These are phyloP conservation scores for Trypanosoma rangeli DNA, from an alignment of 208 protist genomes.

Conservation along the genomic window DNA sequence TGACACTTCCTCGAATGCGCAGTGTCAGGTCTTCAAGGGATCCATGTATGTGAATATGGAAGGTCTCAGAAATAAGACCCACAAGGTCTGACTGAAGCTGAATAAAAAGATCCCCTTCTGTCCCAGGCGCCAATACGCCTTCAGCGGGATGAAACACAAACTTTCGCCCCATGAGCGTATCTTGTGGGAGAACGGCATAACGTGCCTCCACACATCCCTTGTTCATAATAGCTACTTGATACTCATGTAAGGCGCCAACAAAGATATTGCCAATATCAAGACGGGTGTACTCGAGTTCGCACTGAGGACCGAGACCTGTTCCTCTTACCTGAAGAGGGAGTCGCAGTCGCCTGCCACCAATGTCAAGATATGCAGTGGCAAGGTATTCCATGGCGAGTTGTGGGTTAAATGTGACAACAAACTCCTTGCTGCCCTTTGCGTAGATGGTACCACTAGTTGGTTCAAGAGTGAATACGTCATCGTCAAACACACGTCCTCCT, in stretches of 20 bases:
- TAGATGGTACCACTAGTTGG: constrained; percentile 83
- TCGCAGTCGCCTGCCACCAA: constrained; percentile 60
- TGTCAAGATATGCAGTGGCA: constrained; percentile 82
- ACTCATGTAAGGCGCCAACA: constrained; percentile 92
- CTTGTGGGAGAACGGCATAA: constrained; percentile 74
- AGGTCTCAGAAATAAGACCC: constrained; percentile 88
- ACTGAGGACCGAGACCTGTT: constrained; percentile 86
- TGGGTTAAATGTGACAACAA: constrained; percentile 91
- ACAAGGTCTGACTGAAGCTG: constrained; percentile 85
- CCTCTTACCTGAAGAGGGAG: constrained; percentile 86
- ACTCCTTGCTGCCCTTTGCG: constrained; percentile 69
- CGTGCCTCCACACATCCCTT: constrained; percentile 86
- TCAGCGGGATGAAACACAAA: constrained; percentile 84
- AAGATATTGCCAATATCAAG: constrained; percentile 95
- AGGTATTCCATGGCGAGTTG: constrained; percentile 71
- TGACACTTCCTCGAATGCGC: constrained; percentile 86
- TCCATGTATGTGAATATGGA: constrained; percentile 87
- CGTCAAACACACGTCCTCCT: constrained; percentile 49
- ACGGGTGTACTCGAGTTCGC: constrained; percentile 81
- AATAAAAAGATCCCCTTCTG: constrained; percentile 64
- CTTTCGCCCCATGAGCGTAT: constrained; percentile 63
- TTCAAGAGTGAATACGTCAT: constrained; percentile 90
- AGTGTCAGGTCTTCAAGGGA: constrained; percentile 73
- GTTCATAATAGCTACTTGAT: constrained; percentile 91
- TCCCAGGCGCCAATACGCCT: constrained; percentile 74